These are phyloP conservation scores for Cyphellophora attinorum DNA, from an alignment of 2,329 filamentous ascomycete genomes.

Conservation along the genomic window DNA sequence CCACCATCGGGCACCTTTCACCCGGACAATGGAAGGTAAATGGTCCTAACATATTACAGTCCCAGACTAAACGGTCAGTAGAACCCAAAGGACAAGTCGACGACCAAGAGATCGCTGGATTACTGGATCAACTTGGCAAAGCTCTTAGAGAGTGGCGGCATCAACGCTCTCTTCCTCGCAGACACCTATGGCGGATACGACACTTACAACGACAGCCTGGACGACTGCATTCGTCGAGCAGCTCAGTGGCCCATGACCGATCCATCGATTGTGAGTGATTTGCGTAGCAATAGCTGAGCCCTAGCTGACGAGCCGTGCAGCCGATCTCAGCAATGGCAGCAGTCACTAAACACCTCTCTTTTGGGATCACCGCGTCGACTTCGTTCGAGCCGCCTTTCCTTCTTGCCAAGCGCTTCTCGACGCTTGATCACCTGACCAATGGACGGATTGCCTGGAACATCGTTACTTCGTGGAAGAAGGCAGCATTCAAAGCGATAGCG, in stretches of 20 bases:
- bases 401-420: conserved; percentile 52
- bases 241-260: conserved; percentile 59
- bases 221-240: conserved; percentile 52
- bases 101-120: conserved; percentile 45
- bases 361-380: conserved; percentile 53
- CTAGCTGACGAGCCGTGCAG: no score
- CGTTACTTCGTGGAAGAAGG: conserved; percentile 40
- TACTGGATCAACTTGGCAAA: conserved; percentile 50
- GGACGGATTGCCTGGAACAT: conserved; percentile 58
- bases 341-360: conserved; percentile 53
- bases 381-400: conserved; percentile 54
- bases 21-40: conserved; percentile 62
- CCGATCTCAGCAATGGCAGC: conserved; percentile 54
- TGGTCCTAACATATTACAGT: no score
- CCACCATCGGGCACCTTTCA: conserved; percentile 53
- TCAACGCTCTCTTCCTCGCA: conserved; percentile 54
- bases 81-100: conserved; percentile 53
- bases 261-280: conserved; percentile 51
- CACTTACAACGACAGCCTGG: conserved; percentile 38
- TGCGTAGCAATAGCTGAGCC: conserved; percentile 52
- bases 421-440: conserved; percentile 51
- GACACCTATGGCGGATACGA: conserved; percentile 42
- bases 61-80: no score
- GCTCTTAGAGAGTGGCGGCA: conserved; percentile 45
- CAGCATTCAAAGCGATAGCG: conserved; percentile 23